Evolutionary conservation across 1,139 yeast species (phyloP).

Genomic region (Nematodospora anomalae): DNA sequence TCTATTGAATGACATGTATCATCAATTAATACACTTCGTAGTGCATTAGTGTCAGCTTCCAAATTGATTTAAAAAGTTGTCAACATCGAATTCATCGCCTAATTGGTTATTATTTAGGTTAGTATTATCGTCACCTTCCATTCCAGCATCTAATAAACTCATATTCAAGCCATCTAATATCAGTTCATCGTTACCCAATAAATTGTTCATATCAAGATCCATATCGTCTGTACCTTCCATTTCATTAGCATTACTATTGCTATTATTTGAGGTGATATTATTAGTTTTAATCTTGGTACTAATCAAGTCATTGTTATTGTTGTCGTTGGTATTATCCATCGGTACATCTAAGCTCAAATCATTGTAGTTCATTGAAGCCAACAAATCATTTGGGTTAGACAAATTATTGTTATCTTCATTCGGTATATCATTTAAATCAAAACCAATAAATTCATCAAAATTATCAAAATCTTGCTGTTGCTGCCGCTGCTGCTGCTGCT

Average conservation of each 20-base stretch:
- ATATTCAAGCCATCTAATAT: conserved; percentile 46
- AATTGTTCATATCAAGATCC: conserved; percentile 43
- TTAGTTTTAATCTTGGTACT: conserved; percentile 6
- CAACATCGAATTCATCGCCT: conserved; percentile 46
- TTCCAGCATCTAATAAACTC: conserved; percentile 41
- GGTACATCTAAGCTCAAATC: conserved; percentile 14
- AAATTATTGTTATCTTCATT: conserved; percentile 18
- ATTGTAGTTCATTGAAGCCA: conserved; percentile 35
- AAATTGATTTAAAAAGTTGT: conserved; percentile 47
- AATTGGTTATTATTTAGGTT: conserved; percentile 17
- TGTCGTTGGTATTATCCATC: conserved; percentile 13
- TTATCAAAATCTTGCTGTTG: conserved; percentile 12
- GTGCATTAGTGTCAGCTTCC: conserved; percentile 33
- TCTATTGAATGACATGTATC: no score
- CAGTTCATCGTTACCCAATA: conserved; percentile 46
- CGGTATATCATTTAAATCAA: conserved; percentile 21
- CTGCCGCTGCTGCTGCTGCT: conserved; percentile 11
- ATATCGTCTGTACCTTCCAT: conserved; percentile 17
- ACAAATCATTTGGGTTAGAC: conserved; percentile 38
- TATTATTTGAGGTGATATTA: conserved; percentile 2
- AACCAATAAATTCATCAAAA: conserved; percentile 16
- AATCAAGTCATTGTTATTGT: conserved; percentile 10
- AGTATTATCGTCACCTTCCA: conserved; percentile 22
- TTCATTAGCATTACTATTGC: conserved; percentile 10
- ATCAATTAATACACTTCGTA: no score